These are phyloP conservation scores for Phytophthora pinifolia DNA, from an alignment of 352 stramenopile genomes.

Conservation along the genomic window DNA sequence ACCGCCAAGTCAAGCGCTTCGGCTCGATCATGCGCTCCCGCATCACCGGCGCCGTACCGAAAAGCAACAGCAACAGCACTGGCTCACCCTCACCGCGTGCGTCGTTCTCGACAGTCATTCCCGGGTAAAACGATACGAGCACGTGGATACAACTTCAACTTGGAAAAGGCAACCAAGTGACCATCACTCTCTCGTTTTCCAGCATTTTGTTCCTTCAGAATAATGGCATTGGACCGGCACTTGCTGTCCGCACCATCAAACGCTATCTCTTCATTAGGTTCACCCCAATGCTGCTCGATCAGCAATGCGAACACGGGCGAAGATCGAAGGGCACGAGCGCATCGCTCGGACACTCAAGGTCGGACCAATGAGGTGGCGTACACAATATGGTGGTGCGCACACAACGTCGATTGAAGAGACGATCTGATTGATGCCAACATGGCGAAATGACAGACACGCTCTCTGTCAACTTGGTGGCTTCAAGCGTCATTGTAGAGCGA, in stretches of 20 bases:
- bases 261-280: too few relatives aligned
- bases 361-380: constrained; percentile 3
- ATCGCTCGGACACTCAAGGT: constrained; percentile 1
- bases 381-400: neutral
- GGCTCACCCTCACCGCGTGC: constrained; percentile 9
- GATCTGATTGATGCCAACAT: neutral
- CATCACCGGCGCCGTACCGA: constrained; percentile 18
- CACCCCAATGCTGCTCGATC: too few relatives aligned
- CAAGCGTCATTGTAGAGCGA: too few relatives aligned
- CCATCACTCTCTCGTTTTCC: neutral
- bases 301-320: too few relatives aligned
- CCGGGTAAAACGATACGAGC: constrained; percentile 9
- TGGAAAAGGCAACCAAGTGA: constrained; percentile 7
- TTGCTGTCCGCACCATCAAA: too few relatives aligned
- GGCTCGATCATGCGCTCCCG: constrained; percentile 62
- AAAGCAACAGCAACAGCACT: constrained; percentile 9
- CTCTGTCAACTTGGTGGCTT: too few relatives aligned
- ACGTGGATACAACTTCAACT: neutral
- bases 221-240: too few relatives aligned
- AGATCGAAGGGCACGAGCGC: too few relatives aligned
- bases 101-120: constrained; percentile 20
- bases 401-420: neutral
- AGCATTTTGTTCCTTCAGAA: neutral
- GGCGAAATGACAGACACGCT: too few relatives aligned
- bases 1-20: constrained; percentile 66